Evolutionary conservation across 2,329 filamentous ascomycete genomes (phyloP), one percentile per base, ranked within the genome.

Genomic region (Mycocentrospora acerina): DNA sequence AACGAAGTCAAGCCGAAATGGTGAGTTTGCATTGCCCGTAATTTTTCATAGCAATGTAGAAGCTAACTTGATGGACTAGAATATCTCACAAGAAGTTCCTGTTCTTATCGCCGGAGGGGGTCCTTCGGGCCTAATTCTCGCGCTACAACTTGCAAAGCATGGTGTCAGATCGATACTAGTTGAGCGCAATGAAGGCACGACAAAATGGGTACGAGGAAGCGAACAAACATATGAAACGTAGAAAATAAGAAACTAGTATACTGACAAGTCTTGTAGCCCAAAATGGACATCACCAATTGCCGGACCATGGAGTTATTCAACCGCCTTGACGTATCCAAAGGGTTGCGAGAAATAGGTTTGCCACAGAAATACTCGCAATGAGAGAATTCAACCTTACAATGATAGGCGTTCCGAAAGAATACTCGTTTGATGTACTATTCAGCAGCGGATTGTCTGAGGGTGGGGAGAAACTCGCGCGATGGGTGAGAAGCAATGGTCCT

Each of bases 201-300:
- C 59, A 3, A 46, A 53, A 47, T 70, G 65, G 19, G 19, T 22
- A 22, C 9, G 19, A 22, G 19, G 19, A 22, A 9, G 9, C 19
- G 9, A 22, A 9, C 9, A n/a, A n/a, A n/a, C n/a, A n/a, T n/a
- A n/a, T n/a, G n/a, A n/a, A n/a, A n/a, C n/a, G n/a, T n/a, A n/a
- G n/a, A n/a, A n/a, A n/a, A n/a, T n/a, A n/a, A n/a, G n/a, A 22
- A 22, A 9, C 9, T 22, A 9, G 5, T 22, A 9, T 22, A 9
- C 9, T 22, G 19, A 22, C 19, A 22, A 22, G 19, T 9, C 9
- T 9, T 9, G 19, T 22, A 22, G 62, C 66, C 68, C 1, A 71
- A 70, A 43, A 68, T 69, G 66, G 67, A 70, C 33, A 27, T 62
- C 7, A 68, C 62, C 2, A 70, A 69, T 38, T 48, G 34, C 11